Conservation (phyloP, 768 basidiomycete genomes). For the Tricholoma hemisulphureum region DNA sequence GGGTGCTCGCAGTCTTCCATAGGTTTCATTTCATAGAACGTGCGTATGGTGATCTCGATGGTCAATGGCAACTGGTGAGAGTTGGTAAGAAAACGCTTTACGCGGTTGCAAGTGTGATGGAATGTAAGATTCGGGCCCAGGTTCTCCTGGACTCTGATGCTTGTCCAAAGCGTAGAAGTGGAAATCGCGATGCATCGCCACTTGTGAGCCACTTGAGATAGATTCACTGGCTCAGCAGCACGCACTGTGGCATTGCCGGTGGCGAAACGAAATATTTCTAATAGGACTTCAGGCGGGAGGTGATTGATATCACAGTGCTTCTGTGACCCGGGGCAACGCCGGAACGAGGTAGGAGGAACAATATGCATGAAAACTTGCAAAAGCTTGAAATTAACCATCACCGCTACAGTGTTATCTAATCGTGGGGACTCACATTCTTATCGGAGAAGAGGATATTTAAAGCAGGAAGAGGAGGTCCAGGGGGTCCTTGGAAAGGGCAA, state of each 20-base stretch:
- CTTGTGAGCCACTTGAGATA: not conserved
- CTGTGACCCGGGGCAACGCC: not conserved
- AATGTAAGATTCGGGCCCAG: not conserved
- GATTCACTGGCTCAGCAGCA: not conserved
- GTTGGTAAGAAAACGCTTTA: not conserved
- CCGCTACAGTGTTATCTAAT: not conserved
- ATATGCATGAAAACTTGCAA: not conserved
- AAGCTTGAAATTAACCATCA: not conserved
- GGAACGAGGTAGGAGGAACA: not conserved
- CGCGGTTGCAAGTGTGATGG: not conserved
- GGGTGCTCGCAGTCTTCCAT: not conserved
- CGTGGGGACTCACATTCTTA: not conserved
- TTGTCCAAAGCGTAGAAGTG: not conserved
- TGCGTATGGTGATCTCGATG: not conserved
- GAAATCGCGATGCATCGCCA: not conserved
- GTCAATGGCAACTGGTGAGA: not conserved
- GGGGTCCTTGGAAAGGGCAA: too few species aligned
- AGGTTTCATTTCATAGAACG: not conserved
- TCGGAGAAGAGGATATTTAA: not conserved
- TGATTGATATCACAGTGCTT: not conserved
- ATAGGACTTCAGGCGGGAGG: not conserved
- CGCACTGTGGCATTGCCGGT: too few species aligned
- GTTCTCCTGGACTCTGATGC: not conserved
- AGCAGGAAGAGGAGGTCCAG: not conserved
- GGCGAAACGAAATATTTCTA: not conserved